phyloP scores from a whole-genome alignment of 2,329 filamentous ascomycete species.

The Colletotrichum camelliae region DNA sequence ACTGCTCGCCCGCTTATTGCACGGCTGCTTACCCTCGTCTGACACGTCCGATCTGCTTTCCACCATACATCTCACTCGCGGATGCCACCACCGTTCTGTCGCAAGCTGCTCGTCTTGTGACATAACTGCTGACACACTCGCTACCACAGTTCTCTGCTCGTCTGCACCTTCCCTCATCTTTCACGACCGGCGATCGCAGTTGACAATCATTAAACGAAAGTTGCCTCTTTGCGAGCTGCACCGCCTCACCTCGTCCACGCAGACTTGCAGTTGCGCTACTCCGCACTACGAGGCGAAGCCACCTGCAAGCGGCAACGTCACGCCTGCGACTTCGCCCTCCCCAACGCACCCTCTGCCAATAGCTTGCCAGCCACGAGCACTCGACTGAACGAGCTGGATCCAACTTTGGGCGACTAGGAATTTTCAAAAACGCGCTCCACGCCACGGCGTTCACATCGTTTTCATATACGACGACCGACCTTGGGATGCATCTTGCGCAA shows the following conservation, averaged over 20 bases:
- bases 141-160: background rate
- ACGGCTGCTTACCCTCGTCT: background rate
- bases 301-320: background rate
- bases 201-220: background rate
- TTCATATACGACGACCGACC: background rate
- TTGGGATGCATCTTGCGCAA: slow-evolving; percentile 5
- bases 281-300: background rate
- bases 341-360: background rate
- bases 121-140: slow-evolving; percentile 3
- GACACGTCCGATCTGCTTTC: background rate
- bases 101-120: background rate
- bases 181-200: background rate
- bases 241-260: background rate
- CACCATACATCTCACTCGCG: background rate
- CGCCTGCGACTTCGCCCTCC: background rate
- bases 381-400: background rate
- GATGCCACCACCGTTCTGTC: background rate
- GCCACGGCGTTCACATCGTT: background rate
- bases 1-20: background rate
- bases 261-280: background rate
- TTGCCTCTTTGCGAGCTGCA: background rate
- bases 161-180: background rate
- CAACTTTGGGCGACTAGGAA: background rate
- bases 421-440: background rate
- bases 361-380: background rate